Conservation (phyloP, 2,329 filamentous ascomycete species). For the Exserohilum turcica region DNA sequence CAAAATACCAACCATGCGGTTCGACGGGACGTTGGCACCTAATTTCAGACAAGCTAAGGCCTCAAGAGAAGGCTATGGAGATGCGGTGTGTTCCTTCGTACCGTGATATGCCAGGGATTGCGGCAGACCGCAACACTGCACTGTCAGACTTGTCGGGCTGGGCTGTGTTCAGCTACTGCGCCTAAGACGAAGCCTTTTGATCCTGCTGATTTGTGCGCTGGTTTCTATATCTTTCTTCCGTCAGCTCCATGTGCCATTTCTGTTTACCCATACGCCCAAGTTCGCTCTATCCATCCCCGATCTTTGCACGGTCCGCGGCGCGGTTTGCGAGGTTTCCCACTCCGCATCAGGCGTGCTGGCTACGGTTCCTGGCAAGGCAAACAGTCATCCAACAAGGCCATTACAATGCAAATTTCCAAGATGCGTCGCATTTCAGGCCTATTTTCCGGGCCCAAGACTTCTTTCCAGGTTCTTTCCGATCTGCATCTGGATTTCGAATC, state of each 20-base stretch:
- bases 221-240: background rate
- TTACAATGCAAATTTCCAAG: slow-evolving; percentile 10
- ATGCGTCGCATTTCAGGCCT: slow-evolving; percentile 34
- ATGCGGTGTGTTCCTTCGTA: background rate
- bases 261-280: background rate
- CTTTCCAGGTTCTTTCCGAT: slow-evolving; percentile 43
- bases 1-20: slow-evolving; percentile 1
- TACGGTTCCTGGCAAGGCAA: background rate
- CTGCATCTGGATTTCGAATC: slow-evolving; percentile 37
- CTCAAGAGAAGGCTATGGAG: background rate
- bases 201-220: background rate
- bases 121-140: slow-evolving; percentile 14
- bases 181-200: slow-evolving; percentile 1
- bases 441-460: slow-evolving; percentile 29
- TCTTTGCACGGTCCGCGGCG: background rate
- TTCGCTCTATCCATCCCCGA: background rate
- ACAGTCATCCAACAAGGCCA: background rate
- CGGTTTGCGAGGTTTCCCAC: background rate
- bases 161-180: slow-evolving; percentile 10
- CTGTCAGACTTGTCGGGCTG: slow-evolving; percentile 3
- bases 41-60: background rate
- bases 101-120: slow-evolving; percentile 2
- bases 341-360: background rate
- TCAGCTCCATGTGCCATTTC: background rate
- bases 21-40: background rate